Conservation (phyloP, 169 alveolate species). For the Plasmodium vivax region DNA sequence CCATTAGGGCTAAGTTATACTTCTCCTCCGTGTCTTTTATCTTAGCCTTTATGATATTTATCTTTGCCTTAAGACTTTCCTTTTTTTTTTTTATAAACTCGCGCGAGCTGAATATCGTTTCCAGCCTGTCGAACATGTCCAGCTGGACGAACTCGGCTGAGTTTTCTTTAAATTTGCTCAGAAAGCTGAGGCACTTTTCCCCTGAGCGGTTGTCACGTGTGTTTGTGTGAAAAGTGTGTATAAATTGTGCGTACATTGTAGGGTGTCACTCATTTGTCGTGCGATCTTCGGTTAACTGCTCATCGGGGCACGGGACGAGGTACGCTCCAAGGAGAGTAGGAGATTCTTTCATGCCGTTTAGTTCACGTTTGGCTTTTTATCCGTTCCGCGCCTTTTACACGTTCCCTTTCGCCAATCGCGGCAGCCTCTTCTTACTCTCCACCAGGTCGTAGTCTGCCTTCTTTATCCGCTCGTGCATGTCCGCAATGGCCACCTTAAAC, state of each 20-base stretch:
- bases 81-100: conserved; percentile 59
- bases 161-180: conserved; percentile 47
- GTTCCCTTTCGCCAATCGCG: not conserved
- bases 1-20: conserved; percentile 32
- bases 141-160: conserved; percentile 59
- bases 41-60: conserved; percentile 57
- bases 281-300: not conserved
- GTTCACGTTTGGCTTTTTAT: not conserved
- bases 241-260: not conserved
- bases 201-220: not conserved
- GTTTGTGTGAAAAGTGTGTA: not conserved
- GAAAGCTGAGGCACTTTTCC: conserved; percentile 61
- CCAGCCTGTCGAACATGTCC: conserved; percentile 72
- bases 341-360: not conserved
- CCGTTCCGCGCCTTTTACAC: not conserved
- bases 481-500: conserved; percentile 40
- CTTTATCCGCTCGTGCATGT: conserved; percentile 59
- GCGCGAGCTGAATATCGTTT: conserved; percentile 63
- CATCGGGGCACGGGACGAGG: not conserved
- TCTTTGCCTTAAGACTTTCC: conserved; percentile 43
- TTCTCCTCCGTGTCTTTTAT: conserved; percentile 56
- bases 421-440: conserved; percentile 44
- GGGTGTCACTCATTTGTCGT: not conserved
- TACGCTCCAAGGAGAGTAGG: not conserved
- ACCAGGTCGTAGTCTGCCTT: conserved; percentile 32